A percentile compares a stretch with the other conserved stretches of the same genome.
Conservation (phyloP, 345 rosid species). For the Aquilaria yunnanensis region DNA sequence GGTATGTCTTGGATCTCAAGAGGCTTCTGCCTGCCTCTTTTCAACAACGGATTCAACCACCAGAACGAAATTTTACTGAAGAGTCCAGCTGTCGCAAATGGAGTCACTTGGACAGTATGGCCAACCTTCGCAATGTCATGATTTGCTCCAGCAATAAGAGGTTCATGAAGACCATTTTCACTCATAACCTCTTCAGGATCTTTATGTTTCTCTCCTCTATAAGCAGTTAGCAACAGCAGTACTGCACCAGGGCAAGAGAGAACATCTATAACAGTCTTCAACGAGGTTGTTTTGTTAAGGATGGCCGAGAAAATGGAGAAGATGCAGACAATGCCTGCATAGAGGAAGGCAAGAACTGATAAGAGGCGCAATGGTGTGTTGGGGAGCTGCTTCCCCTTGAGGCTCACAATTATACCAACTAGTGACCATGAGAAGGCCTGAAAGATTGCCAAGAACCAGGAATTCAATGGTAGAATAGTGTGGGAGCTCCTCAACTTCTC, state of each 20-base stretch:
- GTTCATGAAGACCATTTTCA: slow-evolving; percentile 43
- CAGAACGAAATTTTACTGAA: slow-evolving; percentile 66
- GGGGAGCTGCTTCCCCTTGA: slow-evolving; percentile 28
- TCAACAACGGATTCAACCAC: slow-evolving; percentile 85
- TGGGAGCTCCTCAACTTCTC: slow-evolving; percentile 36
- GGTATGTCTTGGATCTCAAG: slow-evolving; percentile 74
- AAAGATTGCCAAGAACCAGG: slow-evolving; percentile 42
- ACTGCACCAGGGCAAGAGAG: slow-evolving; percentile 55
- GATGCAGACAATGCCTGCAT: slow-evolving; percentile 33
- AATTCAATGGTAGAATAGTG: slow-evolving; percentile 36
- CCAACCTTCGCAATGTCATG: slow-evolving; percentile 19
- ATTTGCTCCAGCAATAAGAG: slow-evolving; percentile 40
- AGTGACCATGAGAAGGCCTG: slow-evolving; percentile 70
- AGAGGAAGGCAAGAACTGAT: slow-evolving; percentile 47
- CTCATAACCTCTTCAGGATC: slow-evolving; percentile 14
- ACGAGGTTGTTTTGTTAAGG: slow-evolving; percentile 11
- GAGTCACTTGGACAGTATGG: slow-evolving; percentile 25
- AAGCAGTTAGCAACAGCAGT: slow-evolving; percentile 47
- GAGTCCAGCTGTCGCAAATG: slow-evolving; percentile 61
- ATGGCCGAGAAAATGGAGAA: slow-evolving; percentile 35
- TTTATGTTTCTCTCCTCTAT: slow-evolving; percentile 25
- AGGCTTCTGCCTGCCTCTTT: slow-evolving; percentile 56
- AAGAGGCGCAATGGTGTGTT: slow-evolving; percentile 34
- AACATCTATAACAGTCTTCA: slow-evolving; percentile 40
- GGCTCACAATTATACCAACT: slow-evolving; percentile 41